phyloP scores from a whole-genome alignment of 2,329 filamentous ascomycete species.

The Pseudogymnoascus sp. region DNA sequence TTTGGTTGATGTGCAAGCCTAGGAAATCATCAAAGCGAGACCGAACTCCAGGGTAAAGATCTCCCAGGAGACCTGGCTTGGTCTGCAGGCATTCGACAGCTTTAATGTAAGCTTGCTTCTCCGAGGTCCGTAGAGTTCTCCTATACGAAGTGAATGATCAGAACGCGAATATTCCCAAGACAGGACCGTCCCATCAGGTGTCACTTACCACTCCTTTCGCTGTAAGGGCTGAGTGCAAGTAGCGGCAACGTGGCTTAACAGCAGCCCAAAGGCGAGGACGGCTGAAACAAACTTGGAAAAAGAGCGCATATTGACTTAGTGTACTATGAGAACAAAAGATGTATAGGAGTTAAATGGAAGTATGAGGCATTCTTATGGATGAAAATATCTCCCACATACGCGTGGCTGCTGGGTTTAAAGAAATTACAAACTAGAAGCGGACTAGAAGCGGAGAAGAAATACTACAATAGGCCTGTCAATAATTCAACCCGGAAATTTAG shows the following conservation, averaged over 20 bases:
- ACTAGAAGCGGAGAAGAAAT: background rate
- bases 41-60: conserved; percentile 33
- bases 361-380: background rate
- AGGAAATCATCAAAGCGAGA: conserved; percentile 45
- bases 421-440: background rate
- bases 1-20: conserved; percentile 41
- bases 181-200: background rate
- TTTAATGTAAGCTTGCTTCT: conserved; percentile 36
- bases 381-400: background rate
- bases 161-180: background rate
- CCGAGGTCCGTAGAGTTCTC: conserved; percentile 26
- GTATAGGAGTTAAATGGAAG: background rate
- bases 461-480: background rate
- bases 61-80: conserved; percentile 30
- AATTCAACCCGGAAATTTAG: background rate
- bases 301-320: background rate
- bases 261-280: background rate
- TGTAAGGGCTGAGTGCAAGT: background rate
- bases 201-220: background rate
- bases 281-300: background rate
- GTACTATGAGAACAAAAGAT: background rate
- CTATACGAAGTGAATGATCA: conserved; percentile 14
- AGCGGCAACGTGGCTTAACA: background rate
- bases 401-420: background rate
- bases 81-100: conserved; percentile 39